Evolutionary conservation across 2,329 filamentous ascomycete species (phyloP), one percentile per base, ranked within the genome.

Genomic region (Chrysosporium queenslandicum): DNA sequence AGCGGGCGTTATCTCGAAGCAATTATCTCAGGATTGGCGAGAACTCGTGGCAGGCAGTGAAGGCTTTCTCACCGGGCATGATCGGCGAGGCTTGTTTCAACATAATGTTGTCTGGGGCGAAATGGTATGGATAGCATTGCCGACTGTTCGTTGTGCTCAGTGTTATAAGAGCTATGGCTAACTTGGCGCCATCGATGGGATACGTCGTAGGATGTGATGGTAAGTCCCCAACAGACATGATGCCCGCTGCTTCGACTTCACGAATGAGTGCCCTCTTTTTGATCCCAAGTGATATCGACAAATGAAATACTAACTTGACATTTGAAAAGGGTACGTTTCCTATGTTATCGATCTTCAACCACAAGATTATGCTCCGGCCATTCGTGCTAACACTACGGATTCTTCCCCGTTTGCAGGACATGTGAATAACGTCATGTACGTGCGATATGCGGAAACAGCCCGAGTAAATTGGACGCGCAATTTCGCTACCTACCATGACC

Each of bases 401-500:
- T 29, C n/a, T 36, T 56, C 27, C 46, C 45, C 39, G 32, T 29
- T 37, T 40, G 46, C 72, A 81, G 80, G 82, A 46, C 88, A 95
- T 67, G 85, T 95, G 46, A 95, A 94, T 66, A 94, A 94, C 61
- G 82, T 90, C 56, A 80, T 79, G 58, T 94, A 94, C 67, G 82
- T 86, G 60, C 79, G 85, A 56, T 94, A 87, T 66, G 88, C 88
- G 32, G 90, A 96, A 66, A 83, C 84, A 4, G 83, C 82, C 3
- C 79, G 90, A 32, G 79, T 91, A 29, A 87, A 89, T 61, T 94
- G 86, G 84, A 77, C 82, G 23, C 74, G 76, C 53, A 84, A 88
- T 62, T 83, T 87, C 59, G 85, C 81, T 3, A 69, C 75, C 1
- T 70, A 80, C 55, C 71, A 81, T 43, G 82, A 88, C 60, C 78